Base-by-base conservation (phyloP, 73 alveolate species). In the Blepharisma stoltei region DNA sequence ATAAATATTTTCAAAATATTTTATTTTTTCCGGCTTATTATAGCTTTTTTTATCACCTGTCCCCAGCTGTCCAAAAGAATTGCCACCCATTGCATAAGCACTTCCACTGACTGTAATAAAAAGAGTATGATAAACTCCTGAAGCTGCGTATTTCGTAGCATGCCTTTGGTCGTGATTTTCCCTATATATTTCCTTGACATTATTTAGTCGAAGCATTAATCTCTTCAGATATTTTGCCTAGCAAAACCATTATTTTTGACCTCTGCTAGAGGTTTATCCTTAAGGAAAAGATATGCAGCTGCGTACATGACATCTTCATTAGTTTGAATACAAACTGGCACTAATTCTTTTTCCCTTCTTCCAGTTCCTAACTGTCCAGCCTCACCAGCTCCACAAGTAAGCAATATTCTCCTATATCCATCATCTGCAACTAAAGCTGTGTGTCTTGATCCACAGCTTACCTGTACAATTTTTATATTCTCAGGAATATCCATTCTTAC, bases 51-150 rank as follows among this genome's bases (percentile, higher is more conserved):
- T 80, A 44, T 27, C 55, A n/a, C 90, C 92, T 8, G 54, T 48
- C 53, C 98, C 98, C 27, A 94, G 70, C 81, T 92, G 92, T 0
- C 97, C 97, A 37, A 88, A 89, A 70, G 82, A 88, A 41, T 85
- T 80, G 4, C 87, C 89, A 5, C 98, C 98, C 78, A 89, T 80
- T 0, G 95, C 81, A 77, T 50, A 92, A 7, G 91, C 90, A 66
- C 88, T 86, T 14, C 97, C 96, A 65, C 84, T 82, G 20, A 80
- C 86, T 32, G 94, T 88, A 65, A 93, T 70, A 48, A 89, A 78
- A 52, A 90, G 71, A 65, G 96, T 86, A 69, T 93, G 98, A 11
- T 71, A 47, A 54, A 55, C 78, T 11, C 96, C 96, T 70, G 92
- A 86, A 3, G 91, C 21, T 0, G 82, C n/a, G n/a, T n/a, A n/a